A percentile compares a stretch with the other conserved stretches of the same genome.
Conservation (phyloP, 2,329 filamentous ascomycete species). For the Graphilbum ipis-grandicollis region DNA sequence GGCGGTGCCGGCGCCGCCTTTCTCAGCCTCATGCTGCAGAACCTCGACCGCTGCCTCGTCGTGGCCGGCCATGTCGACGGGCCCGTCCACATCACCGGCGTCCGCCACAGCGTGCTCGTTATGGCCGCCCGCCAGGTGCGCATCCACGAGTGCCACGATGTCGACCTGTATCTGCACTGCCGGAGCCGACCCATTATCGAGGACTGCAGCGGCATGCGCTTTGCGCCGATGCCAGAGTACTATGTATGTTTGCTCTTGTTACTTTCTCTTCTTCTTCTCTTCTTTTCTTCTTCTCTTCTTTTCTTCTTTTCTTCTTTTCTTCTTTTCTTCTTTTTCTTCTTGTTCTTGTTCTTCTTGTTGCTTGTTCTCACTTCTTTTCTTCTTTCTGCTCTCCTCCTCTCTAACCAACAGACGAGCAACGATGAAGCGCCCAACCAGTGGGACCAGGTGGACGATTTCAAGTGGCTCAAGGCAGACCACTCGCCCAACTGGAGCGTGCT, state of each 20-base stretch:
- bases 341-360: too few relatives aligned
- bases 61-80: conserved; percentile 65
- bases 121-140: conserved; percentile 75
- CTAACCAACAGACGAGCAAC: conserved; percentile 13
- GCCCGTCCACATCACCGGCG: conserved; percentile 63
- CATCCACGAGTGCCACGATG: conserved; percentile 72
- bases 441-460: conserved; percentile 91
- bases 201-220: conserved; percentile 61
- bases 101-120: conserved; percentile 58
- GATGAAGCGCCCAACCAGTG: conserved; percentile 46
- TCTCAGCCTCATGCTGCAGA: conserved; percentile 48
- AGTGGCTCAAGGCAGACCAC: conserved; percentile 74
- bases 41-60: conserved; percentile 53
- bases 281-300: too few relatives aligned
- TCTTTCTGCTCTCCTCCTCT: too few relatives aligned
- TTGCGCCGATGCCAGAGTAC: conserved; percentile 53
- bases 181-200: conserved; percentile 85
- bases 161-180: conserved; percentile 71
- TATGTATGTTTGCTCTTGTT: conserved; percentile 41
- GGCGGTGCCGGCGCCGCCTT: conserved; percentile 38
- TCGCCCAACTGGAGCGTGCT: conserved; percentile 80
- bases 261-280: too few relatives aligned
- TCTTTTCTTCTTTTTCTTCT: too few relatives aligned
- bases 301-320: too few relatives aligned
- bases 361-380: too few relatives aligned